Percentiles rank a stretch among this genome's conserved stretches.
phyloP scores from a whole-genome alignment of 306 rosid species.

The Quercus variabilis region DNA sequence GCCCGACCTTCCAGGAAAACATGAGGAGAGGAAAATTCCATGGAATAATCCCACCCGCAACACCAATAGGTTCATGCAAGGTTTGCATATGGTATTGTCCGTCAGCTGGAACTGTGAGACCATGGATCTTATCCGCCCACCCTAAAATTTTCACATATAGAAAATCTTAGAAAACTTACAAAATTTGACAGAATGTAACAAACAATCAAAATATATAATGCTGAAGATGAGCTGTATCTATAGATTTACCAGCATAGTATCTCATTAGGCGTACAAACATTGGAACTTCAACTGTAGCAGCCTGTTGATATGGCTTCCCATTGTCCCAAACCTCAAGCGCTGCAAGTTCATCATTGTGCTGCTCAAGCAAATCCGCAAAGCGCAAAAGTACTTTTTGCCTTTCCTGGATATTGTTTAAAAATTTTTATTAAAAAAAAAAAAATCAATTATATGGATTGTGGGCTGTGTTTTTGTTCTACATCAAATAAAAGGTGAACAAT shows the following conservation, averaged over 20 bases:
- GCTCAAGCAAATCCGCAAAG: constrained; percentile 78
- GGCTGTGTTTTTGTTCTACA: neutral
- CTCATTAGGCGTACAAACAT: constrained; percentile 62
- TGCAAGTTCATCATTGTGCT: constrained; percentile 68
- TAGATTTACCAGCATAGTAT: constrained; percentile 71
- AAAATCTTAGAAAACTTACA: neutral
- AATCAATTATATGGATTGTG: neutral
- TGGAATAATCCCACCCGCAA: constrained; percentile 92
- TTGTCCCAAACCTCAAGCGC: constrained; percentile 92
- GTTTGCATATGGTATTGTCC: constrained; percentile 71
- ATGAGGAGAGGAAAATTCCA: constrained; percentile 95
- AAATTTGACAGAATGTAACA: neutral
- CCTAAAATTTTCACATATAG: constrained; percentile 40
- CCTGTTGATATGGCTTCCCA: constrained; percentile 86
- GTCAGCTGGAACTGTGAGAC: constrained; percentile 82
- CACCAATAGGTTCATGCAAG: constrained; percentile 95
- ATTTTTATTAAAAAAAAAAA: neutral
- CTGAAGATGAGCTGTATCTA: neutral
- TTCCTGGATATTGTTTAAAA: constrained; percentile 44
- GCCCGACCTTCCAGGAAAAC: constrained; percentile 92
- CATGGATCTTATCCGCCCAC: constrained; percentile 96
- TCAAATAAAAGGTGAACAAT: neutral
- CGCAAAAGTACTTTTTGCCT: constrained; percentile 60
- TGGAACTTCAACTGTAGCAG: constrained; percentile 60
- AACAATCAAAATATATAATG: neutral